Conservation (phyloP, 805 yeast genomes). For the Wickerhamomyces sydowiorum region DNA sequence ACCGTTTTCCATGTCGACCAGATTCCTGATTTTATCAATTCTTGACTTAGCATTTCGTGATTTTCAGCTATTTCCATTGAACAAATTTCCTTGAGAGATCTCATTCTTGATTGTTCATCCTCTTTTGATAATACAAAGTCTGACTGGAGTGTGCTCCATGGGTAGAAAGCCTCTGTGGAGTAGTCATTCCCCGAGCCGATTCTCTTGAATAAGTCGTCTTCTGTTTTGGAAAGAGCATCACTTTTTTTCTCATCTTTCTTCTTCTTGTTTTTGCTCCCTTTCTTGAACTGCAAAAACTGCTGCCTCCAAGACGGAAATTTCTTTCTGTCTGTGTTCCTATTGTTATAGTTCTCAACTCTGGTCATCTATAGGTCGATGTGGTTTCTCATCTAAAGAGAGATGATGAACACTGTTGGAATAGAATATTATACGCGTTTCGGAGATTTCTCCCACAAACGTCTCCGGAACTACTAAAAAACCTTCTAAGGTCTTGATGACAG, state of each 20-base stretch:
- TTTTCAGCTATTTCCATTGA: conserved; percentile 23
- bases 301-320: no score
- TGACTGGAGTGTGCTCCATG: conserved; percentile 12
- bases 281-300: neutral
- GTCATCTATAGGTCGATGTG: no score
- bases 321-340: no score
- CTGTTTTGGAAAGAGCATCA: conserved; percentile 1
- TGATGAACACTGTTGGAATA: no score
- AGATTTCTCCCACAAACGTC: no score
- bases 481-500: no score
- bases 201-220: conserved; percentile 11
- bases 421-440: no score
- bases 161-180: conserved; percentile 11
- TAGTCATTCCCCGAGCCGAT: conserved; percentile 16
- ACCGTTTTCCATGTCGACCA: conserved; percentile 26
- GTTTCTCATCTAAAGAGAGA: no score
- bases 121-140: conserved; percentile 3
- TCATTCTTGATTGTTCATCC: conserved; percentile 7
- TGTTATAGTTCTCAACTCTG: no score
- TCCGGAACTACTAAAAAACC: no score
- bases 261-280: conserved; percentile 1
- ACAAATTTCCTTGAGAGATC: conserved; percentile 20
- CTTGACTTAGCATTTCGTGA: conserved; percentile 12
- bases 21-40: conserved; percentile 17
- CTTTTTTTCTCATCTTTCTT: neutral